A percentile compares a stretch with the other conserved stretches of the same genome.
Evolutionary conservation across 2,329 filamentous ascomycete species (phyloP).

Genomic region (Fusarium proliferatum): DNA sequence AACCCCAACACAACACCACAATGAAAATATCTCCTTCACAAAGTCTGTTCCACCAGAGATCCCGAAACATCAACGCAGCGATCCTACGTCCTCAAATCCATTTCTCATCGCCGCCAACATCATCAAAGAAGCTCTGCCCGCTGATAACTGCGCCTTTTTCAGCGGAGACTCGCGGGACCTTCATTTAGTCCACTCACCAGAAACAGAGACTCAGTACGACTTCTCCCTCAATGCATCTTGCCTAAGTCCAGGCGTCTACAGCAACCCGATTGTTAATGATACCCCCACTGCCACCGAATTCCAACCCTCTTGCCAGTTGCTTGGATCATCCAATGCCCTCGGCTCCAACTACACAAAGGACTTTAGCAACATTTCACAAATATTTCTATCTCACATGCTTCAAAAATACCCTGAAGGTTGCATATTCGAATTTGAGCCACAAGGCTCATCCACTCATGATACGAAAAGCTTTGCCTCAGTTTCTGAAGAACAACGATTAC

Average conservation of each 20-base stretch:
- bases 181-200: not conserved
- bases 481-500: not conserved
- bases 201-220: not conserved
- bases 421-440: not conserved
- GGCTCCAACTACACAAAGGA: not conserved
- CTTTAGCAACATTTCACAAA: not conserved
- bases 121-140: not conserved
- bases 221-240: not conserved
- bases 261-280: not conserved
- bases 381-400: not conserved
- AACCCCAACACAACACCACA: too few species aligned
- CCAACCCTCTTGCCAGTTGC: not conserved
- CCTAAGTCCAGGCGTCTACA: not conserved
- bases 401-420: not conserved
- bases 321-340: not conserved
- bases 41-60: accelerated
- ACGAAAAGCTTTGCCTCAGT: accelerated
- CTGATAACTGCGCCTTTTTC: not conserved
- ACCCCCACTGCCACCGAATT: not conserved
- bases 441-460: not conserved
- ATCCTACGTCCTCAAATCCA: not conserved
- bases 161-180: not conserved
- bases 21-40: not conserved
- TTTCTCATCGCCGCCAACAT: not conserved
- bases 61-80: not conserved